Base-by-base conservation (phyloP, 2,329 filamentous ascomycete genomes). In the Talaromyces sp. region DNA sequence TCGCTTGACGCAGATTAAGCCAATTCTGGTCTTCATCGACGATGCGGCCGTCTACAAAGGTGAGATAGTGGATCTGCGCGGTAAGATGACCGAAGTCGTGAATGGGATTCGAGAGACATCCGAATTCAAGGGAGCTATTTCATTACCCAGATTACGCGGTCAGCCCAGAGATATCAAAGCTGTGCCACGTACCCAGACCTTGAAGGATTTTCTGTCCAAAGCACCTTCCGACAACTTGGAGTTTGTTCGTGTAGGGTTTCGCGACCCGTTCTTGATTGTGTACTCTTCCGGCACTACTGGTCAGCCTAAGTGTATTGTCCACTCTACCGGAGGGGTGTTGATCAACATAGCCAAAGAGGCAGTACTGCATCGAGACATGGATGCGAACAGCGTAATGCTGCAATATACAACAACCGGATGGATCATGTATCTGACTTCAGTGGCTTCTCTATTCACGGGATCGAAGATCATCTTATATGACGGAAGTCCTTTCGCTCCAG, bases 251-350 rank as follows among this genome's bases (percentile, higher is more conserved):
- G 79, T 91, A 6, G 83, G 77, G 0, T 95, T 93, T 74, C 82
- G 88, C 33, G 90, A 94, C 68, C 91, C 92, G 0, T 89, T 91
- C 76, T 78, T 94, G 39, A 84, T 96, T 41, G 90, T 89, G 65
- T 96, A 92, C 72, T 86, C 89, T 0, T 91, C 88, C 1, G 92
- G 92, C 2, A 96, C 92, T 0, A 96, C 92, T 0, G 92, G 92
- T 3, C 87, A 85, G 22, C 92, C 92, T 13, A 96, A 96, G 73
- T 93, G 91, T 66, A 95, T 96, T 68, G 90, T 94, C 2, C 92
- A 96, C 74, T 88, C 87, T 0, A 74, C 76, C 7, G 78, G 78
- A 22, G 77, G 77, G 0, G 73, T 77, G 13, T 62, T 79, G 16
- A 66, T 79, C 48, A 77, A 73, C 39, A 67, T 75, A 1, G 76